Base-by-base conservation (phyloP, 805 yeast genomes). In the Metschnikowia proteae region DNA sequence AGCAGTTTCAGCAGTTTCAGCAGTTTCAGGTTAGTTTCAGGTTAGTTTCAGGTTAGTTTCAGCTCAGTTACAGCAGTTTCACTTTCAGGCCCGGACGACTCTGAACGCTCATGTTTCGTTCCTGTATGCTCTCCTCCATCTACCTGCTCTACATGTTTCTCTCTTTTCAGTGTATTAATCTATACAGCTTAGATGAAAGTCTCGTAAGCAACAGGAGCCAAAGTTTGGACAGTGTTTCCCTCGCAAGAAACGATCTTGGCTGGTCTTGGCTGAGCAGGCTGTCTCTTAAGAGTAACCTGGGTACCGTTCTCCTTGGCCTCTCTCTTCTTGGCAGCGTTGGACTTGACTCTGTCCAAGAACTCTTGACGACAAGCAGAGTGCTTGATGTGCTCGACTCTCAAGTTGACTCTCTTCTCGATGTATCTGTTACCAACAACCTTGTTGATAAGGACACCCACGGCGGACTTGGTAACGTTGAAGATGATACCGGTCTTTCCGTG, bases 321-420 rank as follows among this genome's bases (percentile, higher is more conserved):
- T 66, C 75, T 76, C 81, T 84, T 86, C 82, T 82, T 83, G 66
- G 88, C 94, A 75, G 96, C 97, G 80, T 92, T 94, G 72, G 84
- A 74, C 84, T 91, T 92, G 71, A 94, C 99, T 83, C 99, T 90
- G 86, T 88, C 86, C 79, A 94, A 84, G 80, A 94, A 94, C 81
- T 94, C 98, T 77, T 88, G 88, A 82, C 99, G 92, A 85, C 98
- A 94, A 82, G 92, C 92, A 73, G 99, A 94, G 89, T 94, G 99
- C 83, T 90, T 91, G 73, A 94, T 81, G 82, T 94, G 99, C 84
- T 94, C 99, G 72, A 94, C 85, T 82, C 97, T 92, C 76, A 94
- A 81, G 88, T 90, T 91, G 71, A 94, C 84, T 81, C 97, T 92
- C 87, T 94, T 94, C 84, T 94, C 98, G 63, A 94, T 66, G 90